Evolutionary conservation across 305 asterid species (phyloP), one percentile per base, ranked within the genome.

Genomic region (Plantago lanceolata): DNA sequence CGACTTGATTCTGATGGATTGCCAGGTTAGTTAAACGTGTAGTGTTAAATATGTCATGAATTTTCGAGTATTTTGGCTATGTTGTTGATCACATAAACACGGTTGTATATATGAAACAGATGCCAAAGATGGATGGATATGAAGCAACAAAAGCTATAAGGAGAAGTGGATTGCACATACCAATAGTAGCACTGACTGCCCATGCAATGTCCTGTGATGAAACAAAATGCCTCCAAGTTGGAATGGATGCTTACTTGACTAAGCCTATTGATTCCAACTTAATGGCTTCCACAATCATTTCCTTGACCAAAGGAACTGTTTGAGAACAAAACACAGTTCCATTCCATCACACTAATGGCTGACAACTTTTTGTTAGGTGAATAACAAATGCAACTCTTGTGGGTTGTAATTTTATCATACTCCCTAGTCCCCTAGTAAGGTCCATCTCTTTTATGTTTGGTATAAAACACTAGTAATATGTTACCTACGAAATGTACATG

Each of bases 121-220:
- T 90, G 97, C 96, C 97, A 20, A 88, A 85, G 79, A 90, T 90
- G 97, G 97, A 90, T 74, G 97, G 97, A 0, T 90, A 90, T 56
- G 97, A 90, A 79, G 97, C 97, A 72, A 90, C 97, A 55, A 84
- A 81, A 72, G 91, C 85, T 45, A 90, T 90, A 31, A 74, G 59
- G 44, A 84, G 87, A n/a, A 84, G 70, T 14, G 82, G 79, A 17
- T 31, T 69, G 20, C 95, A 86, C 78, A 85, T 90, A 57, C 97
- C 97, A 13, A 86, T 90, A 70, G 97, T 90, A 31, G 97, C 97
- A 43, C 61, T 90, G 49, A 90, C 96, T 28, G 97, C 97, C 65
- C 97, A 90, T 79, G 97, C 97, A 57, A 90, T 90, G 97, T 88
- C 94, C 7, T 88, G 78, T 13, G 97, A 90, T 67, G 94, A 90